Evolutionary conservation across 2,329 filamentous ascomycete genomes (phyloP).

Genomic region (Falciphora oryzae): DNA sequence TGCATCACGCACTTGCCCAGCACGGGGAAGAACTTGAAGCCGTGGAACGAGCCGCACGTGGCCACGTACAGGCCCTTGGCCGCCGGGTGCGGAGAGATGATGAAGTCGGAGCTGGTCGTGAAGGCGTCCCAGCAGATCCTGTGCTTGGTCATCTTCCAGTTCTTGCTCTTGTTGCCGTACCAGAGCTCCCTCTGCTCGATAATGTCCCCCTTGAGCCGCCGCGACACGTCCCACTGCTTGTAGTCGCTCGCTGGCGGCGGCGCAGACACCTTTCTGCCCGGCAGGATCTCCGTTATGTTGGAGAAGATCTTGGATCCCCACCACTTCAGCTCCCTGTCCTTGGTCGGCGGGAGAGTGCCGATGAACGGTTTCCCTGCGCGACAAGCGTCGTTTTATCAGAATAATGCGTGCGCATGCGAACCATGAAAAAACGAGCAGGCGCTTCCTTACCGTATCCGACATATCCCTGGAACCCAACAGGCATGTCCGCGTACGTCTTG

Average conservation of each 20-base stretch:
- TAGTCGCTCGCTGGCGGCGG: constrained; percentile 53
- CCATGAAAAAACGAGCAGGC: constrained; percentile 11
- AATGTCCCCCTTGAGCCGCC: constrained; percentile 51
- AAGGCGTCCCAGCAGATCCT: constrained; percentile 60
- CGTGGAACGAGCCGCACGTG: constrained; percentile 61
- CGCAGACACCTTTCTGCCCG: constrained; percentile 48
- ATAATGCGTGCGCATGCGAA: not conserved
- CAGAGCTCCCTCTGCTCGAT: constrained; percentile 46
- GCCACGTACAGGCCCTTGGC: constrained; percentile 53
- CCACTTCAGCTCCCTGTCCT: constrained; percentile 48
- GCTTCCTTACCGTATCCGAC: constrained; percentile 16
- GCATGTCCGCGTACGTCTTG: constrained; percentile 40
- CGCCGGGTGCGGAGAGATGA: constrained; percentile 52
- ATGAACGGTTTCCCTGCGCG: constrained; percentile 39
- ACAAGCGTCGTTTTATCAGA: not conserved
- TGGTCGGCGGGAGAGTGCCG: constrained; percentile 50
- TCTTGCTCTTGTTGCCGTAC: constrained; percentile 49
- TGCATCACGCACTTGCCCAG: constrained; percentile 57
- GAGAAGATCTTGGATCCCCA: constrained; percentile 57
- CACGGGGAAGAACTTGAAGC: constrained; percentile 62
- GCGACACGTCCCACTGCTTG: constrained; percentile 55
- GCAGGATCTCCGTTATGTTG: constrained; percentile 46
- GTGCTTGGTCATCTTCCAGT: constrained; percentile 55
- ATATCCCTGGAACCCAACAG: constrained; percentile 39
- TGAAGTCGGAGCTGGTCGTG: constrained; percentile 54